phyloP scores from a whole-genome alignment of 2,329 filamentous ascomycete genomes.

The Fusarium sp. region DNA sequence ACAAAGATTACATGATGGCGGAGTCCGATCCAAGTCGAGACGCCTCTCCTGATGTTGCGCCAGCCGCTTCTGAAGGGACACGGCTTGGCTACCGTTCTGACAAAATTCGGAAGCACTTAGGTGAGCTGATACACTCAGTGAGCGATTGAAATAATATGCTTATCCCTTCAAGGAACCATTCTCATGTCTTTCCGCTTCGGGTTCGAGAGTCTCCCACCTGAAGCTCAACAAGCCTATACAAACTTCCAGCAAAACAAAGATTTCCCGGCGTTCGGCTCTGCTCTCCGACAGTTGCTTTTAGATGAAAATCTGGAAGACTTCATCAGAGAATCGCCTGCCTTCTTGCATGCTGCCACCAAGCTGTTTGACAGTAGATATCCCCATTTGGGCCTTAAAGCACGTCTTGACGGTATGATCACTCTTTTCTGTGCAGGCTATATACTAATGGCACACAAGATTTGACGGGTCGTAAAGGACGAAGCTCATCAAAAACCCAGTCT shows the following conservation, averaged over 20 bases:
- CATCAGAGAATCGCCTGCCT: constrained; percentile 23
- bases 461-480: background rate
- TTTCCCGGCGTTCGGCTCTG: constrained; percentile 11
- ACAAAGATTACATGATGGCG: constrained; percentile 9
- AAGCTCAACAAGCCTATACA: constrained; percentile 20
- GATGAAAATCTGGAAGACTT: constrained; percentile 35
- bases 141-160: background rate
- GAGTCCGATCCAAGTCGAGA: background rate
- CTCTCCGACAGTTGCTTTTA: constrained; percentile 28
- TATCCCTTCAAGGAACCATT: constrained; percentile 23
- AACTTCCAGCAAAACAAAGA: constrained; percentile 16
- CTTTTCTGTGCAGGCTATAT: background rate
- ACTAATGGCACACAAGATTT: constrained; percentile 14
- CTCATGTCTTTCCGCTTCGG: constrained; percentile 14
- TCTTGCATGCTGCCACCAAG: constrained; percentile 18
- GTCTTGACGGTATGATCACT: constrained; percentile 24
- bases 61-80: background rate
- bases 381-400: constrained; percentile 15
- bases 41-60: background rate
- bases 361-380: constrained; percentile 41
- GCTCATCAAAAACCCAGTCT: background rate
- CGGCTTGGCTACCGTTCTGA: background rate
- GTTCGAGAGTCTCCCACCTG: constrained; percentile 27
- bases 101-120: constrained; percentile 14
- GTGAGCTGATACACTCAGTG: background rate